A percentile compares a stretch with the other conserved stretches of the same genome.
Conservation (phyloP, 495 filamentous ascomycete genomes). For the Gamarada debralockiae region DNA sequence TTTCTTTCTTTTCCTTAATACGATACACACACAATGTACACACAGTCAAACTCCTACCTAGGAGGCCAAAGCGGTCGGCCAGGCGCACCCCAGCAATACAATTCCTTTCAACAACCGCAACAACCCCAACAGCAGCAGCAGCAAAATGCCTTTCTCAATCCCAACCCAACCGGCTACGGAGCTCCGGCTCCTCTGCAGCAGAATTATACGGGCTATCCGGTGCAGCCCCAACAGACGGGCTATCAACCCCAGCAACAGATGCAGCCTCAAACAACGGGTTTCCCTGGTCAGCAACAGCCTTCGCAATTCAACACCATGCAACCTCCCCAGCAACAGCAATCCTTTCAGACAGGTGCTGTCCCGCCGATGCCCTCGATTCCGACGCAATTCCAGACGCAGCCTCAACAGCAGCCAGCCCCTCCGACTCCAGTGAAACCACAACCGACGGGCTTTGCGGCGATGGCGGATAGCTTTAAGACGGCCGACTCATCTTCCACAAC, state of each 20-base stretch:
- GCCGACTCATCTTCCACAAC: slow-evolving; percentile 46
- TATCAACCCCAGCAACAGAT: slow-evolving; percentile 43
- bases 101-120: slow-evolving; percentile 49
- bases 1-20: neutral
- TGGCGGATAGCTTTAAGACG: slow-evolving; percentile 80
- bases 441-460: slow-evolving; percentile 70
- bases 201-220: slow-evolving; percentile 55
- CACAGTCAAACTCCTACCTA: slow-evolving; percentile 79
- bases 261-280: neutral
- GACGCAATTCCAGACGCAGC: slow-evolving; percentile 40
- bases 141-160: slow-evolving; percentile 54
- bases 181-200: slow-evolving; percentile 58
- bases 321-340: slow-evolving; percentile 42
- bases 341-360: slow-evolving; percentile 33
- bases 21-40: slow-evolving; percentile 61
- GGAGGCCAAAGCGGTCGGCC: slow-evolving; percentile 72
- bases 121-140: slow-evolving; percentile 58
- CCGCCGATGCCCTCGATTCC: slow-evolving; percentile 56
- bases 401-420: slow-evolving; percentile 23
- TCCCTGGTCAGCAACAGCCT: slow-evolving; percentile 35
- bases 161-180: slow-evolving; percentile 55
- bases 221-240: slow-evolving; percentile 43
- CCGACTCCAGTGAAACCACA: slow-evolving; percentile 53
- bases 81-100: slow-evolving; percentile 54
- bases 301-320: slow-evolving; percentile 38